A percentile compares a stretch with the other conserved stretches of the same genome.
These are phyloP conservation scores for Elsinoe necatrix DNA, from an alignment of 2,329 filamentous ascomycete genomes.

Conservation along the genomic window DNA sequence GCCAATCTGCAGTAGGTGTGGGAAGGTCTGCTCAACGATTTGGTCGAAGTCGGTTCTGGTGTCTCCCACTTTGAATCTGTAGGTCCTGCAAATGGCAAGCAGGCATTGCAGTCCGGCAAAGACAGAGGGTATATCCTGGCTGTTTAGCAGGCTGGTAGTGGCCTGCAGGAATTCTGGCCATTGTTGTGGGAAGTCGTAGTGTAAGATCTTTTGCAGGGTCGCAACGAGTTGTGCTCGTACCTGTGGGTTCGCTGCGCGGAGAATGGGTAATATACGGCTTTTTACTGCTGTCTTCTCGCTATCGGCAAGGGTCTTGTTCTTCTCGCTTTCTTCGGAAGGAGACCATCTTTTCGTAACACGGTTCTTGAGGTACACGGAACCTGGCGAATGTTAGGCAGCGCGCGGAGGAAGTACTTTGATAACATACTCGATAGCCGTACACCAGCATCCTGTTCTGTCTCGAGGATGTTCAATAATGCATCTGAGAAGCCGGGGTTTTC, in stretches of 20 bases:
- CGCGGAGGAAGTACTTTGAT: neutral
- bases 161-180: conserved; percentile 95
- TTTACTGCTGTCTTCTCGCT: conserved; percentile 82
- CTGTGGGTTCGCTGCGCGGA: conserved; percentile 65
- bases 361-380: conserved; percentile 97
- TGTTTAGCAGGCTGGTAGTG: conserved; percentile 78
- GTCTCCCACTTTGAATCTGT: conserved; percentile 83
- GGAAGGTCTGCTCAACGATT: conserved; percentile 86
- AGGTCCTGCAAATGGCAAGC: conserved; percentile 88
- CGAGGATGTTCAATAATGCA: conserved; percentile 80
- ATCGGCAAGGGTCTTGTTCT: conserved; percentile 56
- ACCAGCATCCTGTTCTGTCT: conserved; percentile 75
- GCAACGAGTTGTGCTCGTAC: conserved; percentile 91
- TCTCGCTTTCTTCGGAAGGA: conserved; percentile 61
- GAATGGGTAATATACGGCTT: conserved; percentile 77
- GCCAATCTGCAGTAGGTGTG: conserved; percentile 76
- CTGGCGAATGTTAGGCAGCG: conserved; percentile 42
- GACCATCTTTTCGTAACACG: conserved; percentile 89
- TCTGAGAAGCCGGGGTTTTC: conserved; percentile 83
- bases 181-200: conserved; percentile 86
- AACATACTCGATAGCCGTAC: conserved; percentile 78
- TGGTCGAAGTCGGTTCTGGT: conserved; percentile 82
- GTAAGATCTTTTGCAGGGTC: conserved; percentile 88
- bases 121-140: conserved; percentile 76
- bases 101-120: conserved; percentile 92